Conservation (phyloP, 116 monocot genomes). For the Trichopus zeylanicus region DNA sequence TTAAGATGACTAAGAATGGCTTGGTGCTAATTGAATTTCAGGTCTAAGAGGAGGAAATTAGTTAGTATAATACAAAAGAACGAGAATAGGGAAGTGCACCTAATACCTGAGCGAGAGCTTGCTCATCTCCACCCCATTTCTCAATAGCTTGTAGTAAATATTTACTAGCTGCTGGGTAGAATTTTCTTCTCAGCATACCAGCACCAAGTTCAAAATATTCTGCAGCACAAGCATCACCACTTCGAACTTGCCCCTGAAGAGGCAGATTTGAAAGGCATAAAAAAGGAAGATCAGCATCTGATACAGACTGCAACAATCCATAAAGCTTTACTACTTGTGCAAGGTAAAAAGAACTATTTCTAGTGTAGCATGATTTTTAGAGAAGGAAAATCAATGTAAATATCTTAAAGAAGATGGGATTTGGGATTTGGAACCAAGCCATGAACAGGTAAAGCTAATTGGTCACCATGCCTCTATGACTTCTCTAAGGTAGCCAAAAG, state of each 20-base stretch:
- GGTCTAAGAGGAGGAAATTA: neutral
- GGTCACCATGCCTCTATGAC: too few relatives aligned
- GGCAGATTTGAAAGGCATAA: slow-evolving; percentile 1
- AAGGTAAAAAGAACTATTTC: too few relatives aligned
- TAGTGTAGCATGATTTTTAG: too few relatives aligned
- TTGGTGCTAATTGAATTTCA: neutral
- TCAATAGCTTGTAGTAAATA: slow-evolving; percentile 86
- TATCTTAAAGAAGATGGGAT: too few relatives aligned
- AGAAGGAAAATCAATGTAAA: too few relatives aligned
- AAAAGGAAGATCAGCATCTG: too few relatives aligned
- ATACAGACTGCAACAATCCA: too few relatives aligned
- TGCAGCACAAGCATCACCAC: slow-evolving; percentile 79
- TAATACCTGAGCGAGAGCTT: slow-evolving; percentile 86
- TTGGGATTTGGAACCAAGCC: too few relatives aligned
- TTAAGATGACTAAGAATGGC: too few relatives aligned
- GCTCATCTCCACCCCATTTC: slow-evolving; percentile 92
- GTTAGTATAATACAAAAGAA: neutral
- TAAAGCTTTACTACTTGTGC: too few relatives aligned
- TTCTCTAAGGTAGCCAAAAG: too few relatives aligned
- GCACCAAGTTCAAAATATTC: slow-evolving; percentile 96
- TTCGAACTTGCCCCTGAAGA: slow-evolving; percentile 87
- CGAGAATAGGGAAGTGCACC: neutral
- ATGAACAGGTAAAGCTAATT: too few relatives aligned
- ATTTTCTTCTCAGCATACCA: slow-evolving; percentile 91
- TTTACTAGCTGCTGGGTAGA: slow-evolving; percentile 94